A percentile compares a stretch with the other conserved stretches of the same genome.
phyloP scores from a whole-genome alignment of 495 filamentous ascomycete genomes.

The Astrothelium macrocarpum region DNA sequence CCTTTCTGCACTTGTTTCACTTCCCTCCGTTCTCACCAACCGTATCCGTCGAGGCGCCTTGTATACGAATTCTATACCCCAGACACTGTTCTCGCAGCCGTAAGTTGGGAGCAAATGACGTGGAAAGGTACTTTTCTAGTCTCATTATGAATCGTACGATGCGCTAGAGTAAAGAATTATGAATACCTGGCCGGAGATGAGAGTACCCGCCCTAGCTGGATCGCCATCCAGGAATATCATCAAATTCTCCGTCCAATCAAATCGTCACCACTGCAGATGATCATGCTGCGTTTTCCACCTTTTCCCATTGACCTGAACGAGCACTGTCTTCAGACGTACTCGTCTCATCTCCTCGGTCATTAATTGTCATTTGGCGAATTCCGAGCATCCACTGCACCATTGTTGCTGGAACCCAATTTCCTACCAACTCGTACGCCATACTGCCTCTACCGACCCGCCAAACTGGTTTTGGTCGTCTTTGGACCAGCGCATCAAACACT shows the following conservation, averaged over 20 bases:
- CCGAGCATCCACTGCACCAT: conserved; percentile 88
- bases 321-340: neutral
- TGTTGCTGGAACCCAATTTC: conserved; percentile 67
- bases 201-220: neutral
- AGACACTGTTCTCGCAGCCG: neutral
- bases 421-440: conserved; percentile 73
- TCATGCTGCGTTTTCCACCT: neutral
- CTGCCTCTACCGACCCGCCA: conserved; percentile 75
- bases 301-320: neutral
- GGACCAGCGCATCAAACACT: conserved; percentile 75
- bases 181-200: neutral
- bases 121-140: neutral
- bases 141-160: neutral
- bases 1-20: neutral
- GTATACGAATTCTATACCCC: neutral
- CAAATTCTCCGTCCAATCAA: conserved; percentile 4
- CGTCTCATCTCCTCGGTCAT: conserved; percentile 1
- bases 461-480: conserved; percentile 40
- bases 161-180: neutral
- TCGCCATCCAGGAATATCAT: neutral
- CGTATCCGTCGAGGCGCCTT: neutral
- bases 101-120: neutral
- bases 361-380: neutral
- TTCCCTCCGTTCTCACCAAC: neutral
- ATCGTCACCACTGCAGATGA: neutral